Evolutionary conservation across 108 stramenopile species (phyloP).

Genomic region (Poteriospumella lacustris): DNA sequence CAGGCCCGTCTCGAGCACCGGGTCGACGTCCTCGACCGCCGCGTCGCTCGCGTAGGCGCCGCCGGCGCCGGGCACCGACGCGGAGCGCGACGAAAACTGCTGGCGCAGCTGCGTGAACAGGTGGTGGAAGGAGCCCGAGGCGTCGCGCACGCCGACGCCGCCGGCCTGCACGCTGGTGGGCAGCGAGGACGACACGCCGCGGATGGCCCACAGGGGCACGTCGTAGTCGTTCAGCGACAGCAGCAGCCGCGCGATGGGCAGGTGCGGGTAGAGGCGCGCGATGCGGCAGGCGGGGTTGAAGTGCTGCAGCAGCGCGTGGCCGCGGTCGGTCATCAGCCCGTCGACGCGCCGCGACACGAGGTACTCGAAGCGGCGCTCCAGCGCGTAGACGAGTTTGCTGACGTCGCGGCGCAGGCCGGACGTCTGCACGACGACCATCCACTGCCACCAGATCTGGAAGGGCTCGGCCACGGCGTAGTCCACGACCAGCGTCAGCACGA

Average conservation of each 20-base stretch:
- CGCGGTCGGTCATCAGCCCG: background rate
- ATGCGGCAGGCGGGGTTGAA: slow-evolving; percentile 24
- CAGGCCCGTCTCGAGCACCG: no score
- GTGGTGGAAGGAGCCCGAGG: no score
- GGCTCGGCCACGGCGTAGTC: background rate
- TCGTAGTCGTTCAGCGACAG: slow-evolving; percentile 22
- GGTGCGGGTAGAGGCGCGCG: background rate
- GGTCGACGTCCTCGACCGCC: no score
- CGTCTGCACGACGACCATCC: background rate
- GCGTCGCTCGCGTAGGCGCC: no score
- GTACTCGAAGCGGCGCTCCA: background rate
- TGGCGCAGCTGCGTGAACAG: no score
- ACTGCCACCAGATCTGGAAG: background rate
- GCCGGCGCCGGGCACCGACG: no score
- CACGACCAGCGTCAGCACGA: background rate
- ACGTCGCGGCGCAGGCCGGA: background rate
- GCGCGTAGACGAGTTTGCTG: background rate
- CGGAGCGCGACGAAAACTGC: no score
- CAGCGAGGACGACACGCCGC: background rate
- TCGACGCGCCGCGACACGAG: background rate
- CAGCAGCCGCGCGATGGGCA: background rate
- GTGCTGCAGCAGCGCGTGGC: background rate
- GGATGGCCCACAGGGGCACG: background rate
- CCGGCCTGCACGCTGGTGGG: background rate
- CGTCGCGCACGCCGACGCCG: no score